These are phyloP conservation scores for Thermothelomyces thermophilus DNA, from an alignment of 2,329 filamentous ascomycete species.

Conservation along the genomic window DNA sequence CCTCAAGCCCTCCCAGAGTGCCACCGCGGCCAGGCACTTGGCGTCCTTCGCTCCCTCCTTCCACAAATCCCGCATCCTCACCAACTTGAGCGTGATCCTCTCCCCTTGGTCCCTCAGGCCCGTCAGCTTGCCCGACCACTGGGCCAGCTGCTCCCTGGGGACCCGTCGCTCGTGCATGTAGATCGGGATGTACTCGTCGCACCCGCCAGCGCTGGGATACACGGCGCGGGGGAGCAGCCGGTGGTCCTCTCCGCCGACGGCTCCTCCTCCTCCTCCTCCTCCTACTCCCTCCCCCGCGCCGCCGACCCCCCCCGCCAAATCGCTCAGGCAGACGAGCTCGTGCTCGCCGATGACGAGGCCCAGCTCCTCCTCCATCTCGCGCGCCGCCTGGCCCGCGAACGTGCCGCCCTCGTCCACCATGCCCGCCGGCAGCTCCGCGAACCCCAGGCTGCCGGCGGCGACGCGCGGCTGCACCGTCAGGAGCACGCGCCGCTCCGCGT, in stretches of 20 bases:
- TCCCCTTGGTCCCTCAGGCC: constrained; percentile 53
- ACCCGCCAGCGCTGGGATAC: constrained; percentile 53
- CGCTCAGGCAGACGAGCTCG: constrained; percentile 45
- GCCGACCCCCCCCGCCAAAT: no score
- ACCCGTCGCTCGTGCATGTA: constrained; percentile 51
- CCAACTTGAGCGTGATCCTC: constrained; percentile 55
- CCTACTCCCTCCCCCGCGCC: constrained; percentile 9
- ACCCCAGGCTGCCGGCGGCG: constrained; percentile 47
- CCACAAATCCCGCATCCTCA: constrained; percentile 52
- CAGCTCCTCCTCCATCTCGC: constrained; percentile 56
- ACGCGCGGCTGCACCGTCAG: constrained; percentile 55
- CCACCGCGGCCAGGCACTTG: constrained; percentile 53
- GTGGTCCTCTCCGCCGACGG: constrained; percentile 17
- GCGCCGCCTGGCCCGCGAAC: constrained; percentile 52
- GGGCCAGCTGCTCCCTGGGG: constrained; percentile 40
- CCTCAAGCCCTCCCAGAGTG: constrained; percentile 51
- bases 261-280: constrained; percentile 17
- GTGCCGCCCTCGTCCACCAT: constrained; percentile 54
- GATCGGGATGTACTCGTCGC: constrained; percentile 54
- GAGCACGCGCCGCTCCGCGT: constrained; percentile 48
- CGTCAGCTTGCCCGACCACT: constrained; percentile 53
- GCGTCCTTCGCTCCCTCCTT: constrained; percentile 50
- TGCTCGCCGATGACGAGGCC: constrained; percentile 44
- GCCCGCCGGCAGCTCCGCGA: constrained; percentile 54
- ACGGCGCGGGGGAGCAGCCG: constrained; percentile 39